Evolutionary conservation across 176 grass and related monocot species (phyloP).

Genomic region (Thinopyrum elongatum): DNA sequence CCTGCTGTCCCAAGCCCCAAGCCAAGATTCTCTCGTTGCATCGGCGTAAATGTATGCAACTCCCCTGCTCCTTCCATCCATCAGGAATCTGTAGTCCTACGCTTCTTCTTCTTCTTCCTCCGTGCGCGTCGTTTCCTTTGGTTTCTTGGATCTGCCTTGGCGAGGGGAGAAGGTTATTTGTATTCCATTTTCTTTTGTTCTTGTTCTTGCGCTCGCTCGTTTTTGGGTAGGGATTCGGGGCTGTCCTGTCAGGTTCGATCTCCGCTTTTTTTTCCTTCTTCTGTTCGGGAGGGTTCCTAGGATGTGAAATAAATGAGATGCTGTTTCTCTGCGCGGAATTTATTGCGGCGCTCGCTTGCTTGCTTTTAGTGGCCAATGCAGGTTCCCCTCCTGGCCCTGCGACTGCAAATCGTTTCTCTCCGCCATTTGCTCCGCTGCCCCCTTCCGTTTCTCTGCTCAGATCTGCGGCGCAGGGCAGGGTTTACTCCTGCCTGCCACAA

Average conservation of each 20-base stretch:
- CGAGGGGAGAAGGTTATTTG: not conserved
- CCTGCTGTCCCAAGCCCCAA: constrained; percentile 4
- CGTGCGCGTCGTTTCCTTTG: not conserved
- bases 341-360: constrained; percentile 30
- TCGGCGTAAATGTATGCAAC: constrained; percentile 32
- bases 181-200: not conserved
- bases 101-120: not conserved
- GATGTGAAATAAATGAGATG: constrained; percentile 45
- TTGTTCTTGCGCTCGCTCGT: not conserved
- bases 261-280: not conserved
- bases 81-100: not conserved
- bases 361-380: constrained; percentile 42
- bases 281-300: not conserved
- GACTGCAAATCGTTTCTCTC: constrained; percentile 23
- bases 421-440: constrained; percentile 32
- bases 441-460: constrained; percentile 34
- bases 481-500: not conserved
- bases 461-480: constrained; percentile 32
- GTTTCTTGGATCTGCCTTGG: constrained; percentile 29
- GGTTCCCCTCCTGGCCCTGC: constrained; percentile 35
- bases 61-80: not conserved
- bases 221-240: constrained; percentile 6
- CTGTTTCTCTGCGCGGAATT: constrained; percentile 42
- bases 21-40: constrained; percentile 34
- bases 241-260: constrained; percentile 30